Conservation (phyloP, 345 rosid species). For the Pistacia integerrima region DNA sequence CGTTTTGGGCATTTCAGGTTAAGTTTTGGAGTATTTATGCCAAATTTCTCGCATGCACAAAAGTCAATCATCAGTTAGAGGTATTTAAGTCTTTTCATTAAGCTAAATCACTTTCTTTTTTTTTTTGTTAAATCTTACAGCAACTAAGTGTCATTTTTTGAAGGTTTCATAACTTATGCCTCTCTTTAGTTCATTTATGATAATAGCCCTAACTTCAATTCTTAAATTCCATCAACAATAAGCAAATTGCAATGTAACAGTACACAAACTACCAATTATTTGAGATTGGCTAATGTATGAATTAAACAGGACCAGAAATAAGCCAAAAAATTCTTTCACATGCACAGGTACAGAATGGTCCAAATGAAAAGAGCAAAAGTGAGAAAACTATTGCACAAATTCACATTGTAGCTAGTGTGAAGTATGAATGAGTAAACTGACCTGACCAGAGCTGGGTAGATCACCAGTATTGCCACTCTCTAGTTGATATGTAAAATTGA, state of each 20-base stretch:
- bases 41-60: no score
- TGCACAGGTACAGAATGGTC: not conserved
- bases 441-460: conserved; percentile 91
- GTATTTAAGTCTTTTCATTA: no score
- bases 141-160: no score
- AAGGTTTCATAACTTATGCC: no score
- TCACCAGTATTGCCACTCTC: conserved; percentile 76
- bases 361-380: not conserved
- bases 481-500: conserved; percentile 92
- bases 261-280: not conserved
- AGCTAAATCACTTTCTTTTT: no score
- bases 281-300: not conserved
- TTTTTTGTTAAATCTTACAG: no score
- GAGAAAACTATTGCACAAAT: not conserved
- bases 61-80: no score
- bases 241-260: no score
- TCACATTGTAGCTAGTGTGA: not conserved
- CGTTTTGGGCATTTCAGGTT: no score
- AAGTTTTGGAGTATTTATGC: no score
- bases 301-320: not conserved
- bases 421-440: conserved; percentile 26
- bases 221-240: not conserved
- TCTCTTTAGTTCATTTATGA: no score
- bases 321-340: not conserved
- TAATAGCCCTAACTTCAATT: not conserved